Evolutionary conservation across 192 early-diverging fungal genomes (phyloP).

Genomic region (Rhizophagus clarus): DNA sequence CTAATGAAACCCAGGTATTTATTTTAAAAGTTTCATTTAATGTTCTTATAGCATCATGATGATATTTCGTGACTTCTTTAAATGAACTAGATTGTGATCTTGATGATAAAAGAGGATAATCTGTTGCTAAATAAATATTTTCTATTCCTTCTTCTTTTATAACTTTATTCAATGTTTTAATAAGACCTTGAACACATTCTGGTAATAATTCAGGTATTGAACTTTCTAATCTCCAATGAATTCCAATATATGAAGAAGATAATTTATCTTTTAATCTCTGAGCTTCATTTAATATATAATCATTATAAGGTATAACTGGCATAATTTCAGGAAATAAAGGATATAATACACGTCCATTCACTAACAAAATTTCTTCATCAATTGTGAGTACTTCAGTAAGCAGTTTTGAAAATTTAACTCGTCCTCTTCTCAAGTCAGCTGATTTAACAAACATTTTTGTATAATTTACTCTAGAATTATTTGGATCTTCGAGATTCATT

Average conservation of each 20-base stretch:
- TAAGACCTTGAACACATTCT: not conserved
- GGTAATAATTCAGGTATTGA: not conserved
- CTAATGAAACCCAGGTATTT: not conserved
- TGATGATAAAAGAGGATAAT: not conserved
- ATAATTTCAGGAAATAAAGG: not conserved
- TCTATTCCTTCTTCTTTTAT: not conserved
- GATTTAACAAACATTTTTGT: too few species aligned
- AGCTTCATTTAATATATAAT: not conserved
- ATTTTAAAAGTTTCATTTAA: not conserved
- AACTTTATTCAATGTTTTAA: not conserved
- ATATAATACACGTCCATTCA: too few species aligned
- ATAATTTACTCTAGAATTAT: too few species aligned
- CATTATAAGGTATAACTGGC: not conserved
- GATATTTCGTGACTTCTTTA: not conserved
- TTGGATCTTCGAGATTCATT: too few species aligned
- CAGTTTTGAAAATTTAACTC: too few species aligned
- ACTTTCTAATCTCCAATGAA: conserved; percentile 16
- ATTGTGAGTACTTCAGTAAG: too few species aligned
- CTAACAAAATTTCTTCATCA: too few species aligned
- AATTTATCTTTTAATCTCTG: not conserved
- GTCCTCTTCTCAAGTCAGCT: too few species aligned
- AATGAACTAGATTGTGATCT: too few species aligned
- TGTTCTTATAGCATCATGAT: not conserved
- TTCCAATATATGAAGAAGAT: not conserved
- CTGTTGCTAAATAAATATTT: conserved; percentile 11